These are phyloP conservation scores for Solanum tarapatanum DNA, from an alignment of 257 asterid genomes.

Conservation along the genomic window DNA sequence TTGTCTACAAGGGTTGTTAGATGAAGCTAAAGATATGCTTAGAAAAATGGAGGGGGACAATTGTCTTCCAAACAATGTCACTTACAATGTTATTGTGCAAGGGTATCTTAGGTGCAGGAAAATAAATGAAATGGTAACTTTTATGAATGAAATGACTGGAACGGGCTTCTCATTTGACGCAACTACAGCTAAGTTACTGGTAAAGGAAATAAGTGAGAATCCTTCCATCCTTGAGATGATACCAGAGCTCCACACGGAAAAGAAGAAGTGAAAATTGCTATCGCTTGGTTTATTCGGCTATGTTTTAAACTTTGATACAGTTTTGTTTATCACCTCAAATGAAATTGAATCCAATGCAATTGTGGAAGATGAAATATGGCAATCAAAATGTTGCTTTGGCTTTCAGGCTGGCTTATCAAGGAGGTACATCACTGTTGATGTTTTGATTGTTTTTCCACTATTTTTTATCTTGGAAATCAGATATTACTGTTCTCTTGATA, in stretches of 20 bases:
- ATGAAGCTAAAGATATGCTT: neutral
- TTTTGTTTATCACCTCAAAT: neutral
- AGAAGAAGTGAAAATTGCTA: neutral
- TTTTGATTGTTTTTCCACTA: neutral
- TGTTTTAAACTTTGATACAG: neutral
- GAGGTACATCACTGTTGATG: neutral
- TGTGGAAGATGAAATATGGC: neutral
- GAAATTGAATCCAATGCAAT: neutral
- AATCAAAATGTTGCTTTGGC: neutral
- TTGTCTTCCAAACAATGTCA: neutral
- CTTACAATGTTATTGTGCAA: neutral
- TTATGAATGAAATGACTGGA: neutral
- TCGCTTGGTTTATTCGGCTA: neutral
- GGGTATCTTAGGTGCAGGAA: neutral
- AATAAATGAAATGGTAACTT: neutral
- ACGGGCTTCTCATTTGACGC: neutral
- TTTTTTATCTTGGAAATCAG: neutral
- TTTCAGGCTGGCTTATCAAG: neutral
- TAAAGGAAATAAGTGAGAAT: neutral
- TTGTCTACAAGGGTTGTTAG: neutral
- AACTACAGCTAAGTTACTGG: neutral
- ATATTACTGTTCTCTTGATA: neutral
- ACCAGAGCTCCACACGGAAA: neutral
- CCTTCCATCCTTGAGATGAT: neutral
- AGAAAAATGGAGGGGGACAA: neutral